Base-by-base conservation (phyloP, 2,329 filamentous ascomycete genomes). In the Aspergillus sp. region DNA sequence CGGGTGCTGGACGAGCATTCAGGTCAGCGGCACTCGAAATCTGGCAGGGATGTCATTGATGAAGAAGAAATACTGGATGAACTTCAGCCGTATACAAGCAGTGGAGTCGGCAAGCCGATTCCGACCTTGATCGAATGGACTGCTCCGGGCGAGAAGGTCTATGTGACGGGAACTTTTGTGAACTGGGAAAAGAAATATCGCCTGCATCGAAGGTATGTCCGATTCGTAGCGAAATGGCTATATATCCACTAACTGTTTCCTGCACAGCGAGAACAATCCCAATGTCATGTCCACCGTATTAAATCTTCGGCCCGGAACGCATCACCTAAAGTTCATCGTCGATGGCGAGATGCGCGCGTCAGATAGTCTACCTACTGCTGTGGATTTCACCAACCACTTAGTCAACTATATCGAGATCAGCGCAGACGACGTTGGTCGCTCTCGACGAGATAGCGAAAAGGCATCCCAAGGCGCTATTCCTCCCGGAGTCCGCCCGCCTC, bases 371-470 rank as follows among this genome's bases (percentile, higher is more conserved):
- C 93, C 94, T 13, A 97, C 94, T 0, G 95, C 94, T 1, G 94
- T 99, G 53, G 94, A 99, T 71, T 96, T 95, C 70, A 95, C 91
- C 59, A 97, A 97, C 75, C 95, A 96, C 68, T 80, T 99, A 16
- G 93, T 99, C 73, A 99, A 99, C 74, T 99, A 97, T 70, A 90
- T 99, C 66, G 94, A 99, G 76, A 89, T 97, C 56, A 89, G 82
- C 63, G 84, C 89, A 33, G 87, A 91, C 51, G 87, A 92, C 65
- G 73, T 86, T 20, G 60, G 62, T 44, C 66, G 67, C 36, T 54
- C 65, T 40, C 63, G 69, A 42, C 63, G 70, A 26, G 69, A 69
- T 36, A 72, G 69, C 40, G 67, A 70, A 44, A 69, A 64, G 17
- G 57, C 68, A 19, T 61, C 66, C 4, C 68, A 65, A 42, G 65